phyloP scores from a whole-genome alignment of 2,329 filamentous ascomycete species.

The Diaporthe ilicicola region DNA sequence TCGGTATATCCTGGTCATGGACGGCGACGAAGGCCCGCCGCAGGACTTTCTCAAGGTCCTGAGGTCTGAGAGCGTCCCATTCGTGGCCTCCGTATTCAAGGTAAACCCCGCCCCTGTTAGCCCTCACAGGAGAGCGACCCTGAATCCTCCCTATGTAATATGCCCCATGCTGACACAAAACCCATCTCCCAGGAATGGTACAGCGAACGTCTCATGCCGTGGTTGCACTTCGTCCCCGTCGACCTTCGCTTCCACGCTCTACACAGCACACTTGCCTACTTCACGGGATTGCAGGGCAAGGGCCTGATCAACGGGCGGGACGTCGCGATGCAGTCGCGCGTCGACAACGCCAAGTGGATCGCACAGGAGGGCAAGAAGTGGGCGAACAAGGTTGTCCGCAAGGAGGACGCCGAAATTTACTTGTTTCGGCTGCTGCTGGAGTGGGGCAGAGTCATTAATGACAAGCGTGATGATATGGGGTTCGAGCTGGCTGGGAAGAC shows the following conservation, averaged over 20 bases:
- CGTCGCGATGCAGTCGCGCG: constrained; percentile 57
- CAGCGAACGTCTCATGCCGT: constrained; percentile 75
- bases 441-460: constrained; percentile 76
- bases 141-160: background rate
- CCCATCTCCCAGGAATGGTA: constrained; percentile 68
- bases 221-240: constrained; percentile 83
- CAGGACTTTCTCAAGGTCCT: constrained; percentile 68
- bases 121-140: background rate
- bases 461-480: constrained; percentile 59
- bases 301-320: constrained; percentile 54
- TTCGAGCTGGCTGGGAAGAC: constrained; percentile 39
- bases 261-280: constrained; percentile 79
- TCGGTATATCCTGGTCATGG: constrained; percentile 76
- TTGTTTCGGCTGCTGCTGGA: constrained; percentile 80
- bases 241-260: constrained; percentile 78
- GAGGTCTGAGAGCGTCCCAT: constrained; percentile 71
- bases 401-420: constrained; percentile 83
- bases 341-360: constrained; percentile 69
- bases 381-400: constrained; percentile 69
- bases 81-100: constrained; percentile 76
- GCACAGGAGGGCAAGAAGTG: constrained; percentile 71
- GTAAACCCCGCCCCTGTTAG: background rate
- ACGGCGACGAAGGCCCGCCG: constrained; percentile 74
- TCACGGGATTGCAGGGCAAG: constrained; percentile 64
- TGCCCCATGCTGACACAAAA: background rate